Evolutionary conservation across 192 early-diverging fungal species (phyloP), one percentile per base, ranked within the genome.

Genomic region (Geranomyces michiganensis): DNA sequence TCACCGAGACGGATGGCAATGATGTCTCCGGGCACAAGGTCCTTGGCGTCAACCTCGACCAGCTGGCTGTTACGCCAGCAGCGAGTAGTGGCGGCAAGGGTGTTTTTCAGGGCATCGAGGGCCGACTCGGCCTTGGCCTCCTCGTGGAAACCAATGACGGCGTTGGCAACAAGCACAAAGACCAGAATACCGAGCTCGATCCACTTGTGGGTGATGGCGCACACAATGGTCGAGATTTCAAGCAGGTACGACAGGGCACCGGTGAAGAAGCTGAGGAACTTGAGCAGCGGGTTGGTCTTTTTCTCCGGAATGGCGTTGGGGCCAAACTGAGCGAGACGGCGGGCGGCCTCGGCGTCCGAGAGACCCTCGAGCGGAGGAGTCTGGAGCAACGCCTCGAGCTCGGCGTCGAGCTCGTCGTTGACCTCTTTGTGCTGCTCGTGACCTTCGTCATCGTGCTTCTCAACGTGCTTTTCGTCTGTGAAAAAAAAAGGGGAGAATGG

Each of bases 51-150:
- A 73, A 94, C 87, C 19, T 89, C 89, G 24, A 82, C 82, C 85
- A 92, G 90, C 72, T 87, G 80, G 79, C 89, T 87, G 78, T 96
- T 89, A 75, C 95, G 88, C 86, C 89, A 93, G 68, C 77, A 82
- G 53, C 90, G 89, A 27, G 90, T 89, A 78, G 92, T 94, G 56
- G 94, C 85, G 32, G 95, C 95, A 36, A 97, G 87, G 30, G 94
- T 97, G 82, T 94, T 92, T 76, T 94, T 95, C 29, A 97, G 86
- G 30, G 95, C 94, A 79, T 97, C 95, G 71, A 97, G 84, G 48
- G 95, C 95, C 17, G 90, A 90, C 67, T 96, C 94, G 48, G 94
- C 94, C 80, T 92, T 92, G 65, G 93, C 90, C 81, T 97, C 95
- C 76, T 97, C 95, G 65, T 92, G 84, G 71, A 91, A 97, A 76